Conservation (phyloP, 805 yeast genomes). For the Saccharomyces paradoxus region DNA sequence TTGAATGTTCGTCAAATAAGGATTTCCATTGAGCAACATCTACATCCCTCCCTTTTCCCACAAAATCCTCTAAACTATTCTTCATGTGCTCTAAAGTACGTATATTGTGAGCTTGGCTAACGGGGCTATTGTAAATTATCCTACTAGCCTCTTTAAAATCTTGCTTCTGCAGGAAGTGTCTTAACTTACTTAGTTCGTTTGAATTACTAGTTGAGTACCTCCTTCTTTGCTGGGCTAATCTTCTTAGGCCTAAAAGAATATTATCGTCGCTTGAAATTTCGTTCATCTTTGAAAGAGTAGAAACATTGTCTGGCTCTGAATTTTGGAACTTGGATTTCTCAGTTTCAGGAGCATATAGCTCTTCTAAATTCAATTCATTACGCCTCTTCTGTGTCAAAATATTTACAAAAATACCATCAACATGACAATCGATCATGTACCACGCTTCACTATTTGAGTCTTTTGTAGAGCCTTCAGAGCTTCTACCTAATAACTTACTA, state of each 20-base stretch:
- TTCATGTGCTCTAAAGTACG: not conserved
- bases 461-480: constrained; percentile 44
- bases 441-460: constrained; percentile 66
- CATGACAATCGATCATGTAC: constrained; percentile 67
- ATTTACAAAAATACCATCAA: constrained; percentile 61
- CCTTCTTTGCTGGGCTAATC: constrained; percentile 23
- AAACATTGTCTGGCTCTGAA: not conserved
- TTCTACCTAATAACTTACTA: constrained; percentile 43
- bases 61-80: not conserved
- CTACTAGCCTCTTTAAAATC: constrained; percentile 10
- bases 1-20: constrained; percentile 13
- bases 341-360: constrained; percentile 47
- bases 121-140: not conserved
- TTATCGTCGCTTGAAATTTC: constrained; percentile 14
- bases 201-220: constrained; percentile 16
- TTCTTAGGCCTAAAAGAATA: constrained; percentile 24
- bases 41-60: not conserved
- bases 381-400: constrained; percentile 66
- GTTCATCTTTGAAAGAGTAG: not conserved
- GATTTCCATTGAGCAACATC: constrained; percentile 9
- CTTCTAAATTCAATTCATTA: constrained; percentile 59
- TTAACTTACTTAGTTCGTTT: not conserved
- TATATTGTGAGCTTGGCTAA: not conserved
- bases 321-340: constrained; percentile 27
- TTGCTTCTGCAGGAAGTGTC: not conserved